phyloP scores from a whole-genome alignment of 1,284 basidiomycete genomes.

The Leccinum subrobustum region DNA sequence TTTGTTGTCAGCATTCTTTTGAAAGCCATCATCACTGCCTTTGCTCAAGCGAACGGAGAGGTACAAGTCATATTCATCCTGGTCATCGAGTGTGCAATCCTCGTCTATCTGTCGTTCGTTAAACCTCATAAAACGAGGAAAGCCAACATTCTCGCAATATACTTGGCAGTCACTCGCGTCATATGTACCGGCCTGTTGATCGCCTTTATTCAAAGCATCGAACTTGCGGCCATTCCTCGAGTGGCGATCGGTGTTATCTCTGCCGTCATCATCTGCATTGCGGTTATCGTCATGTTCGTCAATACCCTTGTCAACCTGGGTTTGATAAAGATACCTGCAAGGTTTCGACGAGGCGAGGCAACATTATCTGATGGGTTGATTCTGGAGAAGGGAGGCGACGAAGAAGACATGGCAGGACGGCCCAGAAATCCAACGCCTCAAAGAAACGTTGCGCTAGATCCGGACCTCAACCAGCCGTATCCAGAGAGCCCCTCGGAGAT shows the following conservation, averaged over 20 bases:
- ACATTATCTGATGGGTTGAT: conserved; percentile 15
- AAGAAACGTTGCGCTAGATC: conserved; percentile 43
- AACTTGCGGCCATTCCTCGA: conserved; percentile 69
- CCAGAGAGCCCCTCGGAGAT: conserved; percentile 35
- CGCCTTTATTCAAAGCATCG: conserved; percentile 61
- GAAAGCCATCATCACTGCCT: conserved; percentile 73
- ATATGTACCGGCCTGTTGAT: conserved; percentile 64
- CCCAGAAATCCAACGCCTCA: conserved; percentile 58
- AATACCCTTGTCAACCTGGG: conserved; percentile 53
- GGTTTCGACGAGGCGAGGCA: conserved; percentile 12
- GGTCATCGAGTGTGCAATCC: conserved; percentile 62
- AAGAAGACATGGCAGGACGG: conserved; percentile 29
- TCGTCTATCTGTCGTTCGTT: conserved; percentile 54
- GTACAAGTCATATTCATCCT: conserved; percentile 74
- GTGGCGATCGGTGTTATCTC: conserved; percentile 70
- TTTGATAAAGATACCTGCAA: conserved; percentile 31
- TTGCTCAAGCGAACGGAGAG: conserved; percentile 62
- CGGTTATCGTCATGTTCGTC: conserved; percentile 57
- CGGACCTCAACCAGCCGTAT: conserved; percentile 42
- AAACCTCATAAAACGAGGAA: conserved; percentile 57
- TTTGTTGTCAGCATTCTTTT: conserved; percentile 56
- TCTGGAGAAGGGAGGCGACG: conserved; percentile 32
- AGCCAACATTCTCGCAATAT: conserved; percentile 62
- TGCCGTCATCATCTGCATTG: conserved; percentile 57
- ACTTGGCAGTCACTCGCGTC: conserved; percentile 61